Evolutionary conservation across 192 early-diverging fungal genomes (phyloP), one percentile per base, ranked within the genome.

Genomic region (Pilobolus umbonatus): DNA sequence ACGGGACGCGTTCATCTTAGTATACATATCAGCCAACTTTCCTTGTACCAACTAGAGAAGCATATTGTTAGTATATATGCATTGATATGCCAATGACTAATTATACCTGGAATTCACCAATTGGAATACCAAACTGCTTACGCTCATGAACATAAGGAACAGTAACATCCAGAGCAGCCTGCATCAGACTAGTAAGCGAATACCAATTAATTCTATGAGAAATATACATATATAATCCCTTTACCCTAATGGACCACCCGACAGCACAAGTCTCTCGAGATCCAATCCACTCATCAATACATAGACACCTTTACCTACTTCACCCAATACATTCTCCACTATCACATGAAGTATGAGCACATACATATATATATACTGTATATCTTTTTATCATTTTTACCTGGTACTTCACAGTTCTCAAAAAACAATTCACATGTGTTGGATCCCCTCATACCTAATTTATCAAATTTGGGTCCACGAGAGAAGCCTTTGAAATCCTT

Each of bases 1-100:
- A 10, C 95, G 79, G 14, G 93, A 92, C 1, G 92, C 92, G 56
- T 85, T 90, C 29, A 94, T 76, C 67, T 95, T 95, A n/a, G 91
- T 94, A 78, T 95, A 94, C 90, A 97, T 97, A 58, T 97, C 95
- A 19, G 95, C 95, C 51, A 97, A 71, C 68, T 95, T 97, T n/a
- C 85, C 91, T 74, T 98, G 93, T 40, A 98, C 74, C 39, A 95
- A 75, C 78, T 62, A 45, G 21, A 34, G 50, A 12, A 31, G 14
- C 30, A 29, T 31, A 36, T 56, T 38, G 25, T 28, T 30, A 1
- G 11, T 48, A 25, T 6, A 6, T 34, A 2, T 51, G 21, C 6
- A 31, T 28, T 17, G 22, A 29, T 51, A 40, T 32, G 19, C 57
- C 66, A 61, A 5, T 4, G 10, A n/a, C 24, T 26, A 21, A 26